Evolutionary conservation across 176 grass and related monocot species (phyloP).

Genomic region (Oryza longistaminata): DNA sequence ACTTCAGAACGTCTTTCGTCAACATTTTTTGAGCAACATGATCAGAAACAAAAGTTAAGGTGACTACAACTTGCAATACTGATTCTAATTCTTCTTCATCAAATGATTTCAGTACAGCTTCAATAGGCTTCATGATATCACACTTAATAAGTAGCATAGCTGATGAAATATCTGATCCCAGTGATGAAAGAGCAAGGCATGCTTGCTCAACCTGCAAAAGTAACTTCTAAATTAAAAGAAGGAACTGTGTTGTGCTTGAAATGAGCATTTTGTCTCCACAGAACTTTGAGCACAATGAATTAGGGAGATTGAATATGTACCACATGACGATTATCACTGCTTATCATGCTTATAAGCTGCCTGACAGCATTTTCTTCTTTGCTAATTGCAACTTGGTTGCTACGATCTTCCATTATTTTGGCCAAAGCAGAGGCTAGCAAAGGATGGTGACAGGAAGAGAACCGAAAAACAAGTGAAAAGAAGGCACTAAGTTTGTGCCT

Average conservation of each 20-base stretch:
- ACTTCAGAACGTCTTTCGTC: slow-evolving; percentile 86
- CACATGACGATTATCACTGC: slow-evolving; percentile 92
- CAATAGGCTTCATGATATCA: slow-evolving; percentile 97
- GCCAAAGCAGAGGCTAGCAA: slow-evolving; percentile 92
- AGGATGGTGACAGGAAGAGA: slow-evolving; percentile 98
- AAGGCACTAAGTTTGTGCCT: slow-evolving; percentile 97
- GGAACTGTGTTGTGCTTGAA: slow-evolving; percentile 8
- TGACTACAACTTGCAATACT: slow-evolving; percentile 85
- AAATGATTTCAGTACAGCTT: slow-evolving; percentile 80
- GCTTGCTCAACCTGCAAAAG: slow-evolving; percentile 88
- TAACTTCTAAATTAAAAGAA: slow-evolving; percentile 15
- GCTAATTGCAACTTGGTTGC: slow-evolving; percentile 78
- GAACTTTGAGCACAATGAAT: neutral
- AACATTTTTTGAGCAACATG: slow-evolving; percentile 96
- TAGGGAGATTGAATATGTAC: slow-evolving; percentile 38
- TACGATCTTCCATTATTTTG: slow-evolving; percentile 92
- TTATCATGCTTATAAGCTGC: slow-evolving; percentile 97
- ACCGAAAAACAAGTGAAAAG: slow-evolving; percentile 97
- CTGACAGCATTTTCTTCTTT: slow-evolving; percentile 95
- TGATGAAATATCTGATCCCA: slow-evolving; percentile 82
- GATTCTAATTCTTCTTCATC: slow-evolving; percentile 91
- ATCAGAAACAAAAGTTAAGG: slow-evolving; percentile 96
- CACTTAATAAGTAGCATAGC: slow-evolving; percentile 92
- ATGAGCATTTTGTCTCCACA: neutral
- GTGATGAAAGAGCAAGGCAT: slow-evolving; percentile 84